phyloP scores from a whole-genome alignment of 495 filamentous ascomycete species.

The Talaromyces borbonicus region DNA sequence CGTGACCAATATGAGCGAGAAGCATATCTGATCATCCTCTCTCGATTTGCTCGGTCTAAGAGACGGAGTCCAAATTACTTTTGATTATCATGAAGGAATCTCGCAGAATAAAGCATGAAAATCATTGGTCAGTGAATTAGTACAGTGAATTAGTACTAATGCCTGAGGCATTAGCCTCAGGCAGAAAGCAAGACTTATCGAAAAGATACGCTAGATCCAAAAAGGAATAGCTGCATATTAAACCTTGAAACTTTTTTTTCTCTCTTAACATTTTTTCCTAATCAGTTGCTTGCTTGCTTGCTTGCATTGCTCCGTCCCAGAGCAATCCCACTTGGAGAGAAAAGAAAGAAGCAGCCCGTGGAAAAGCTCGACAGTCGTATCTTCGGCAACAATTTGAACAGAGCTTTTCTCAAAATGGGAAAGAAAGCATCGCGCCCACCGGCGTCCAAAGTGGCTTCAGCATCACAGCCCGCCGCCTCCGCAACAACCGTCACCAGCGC shows the following conservation, averaged over 20 bases:
- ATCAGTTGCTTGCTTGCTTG: neutral
- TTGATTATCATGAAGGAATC: too few species aligned
- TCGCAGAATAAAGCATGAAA: too few species aligned
- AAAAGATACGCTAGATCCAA: neutral
- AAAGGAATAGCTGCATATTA: neutral
- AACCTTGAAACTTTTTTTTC: constrained; percentile 6
- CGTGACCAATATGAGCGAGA: too few species aligned
- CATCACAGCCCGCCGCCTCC: constrained; percentile 32
- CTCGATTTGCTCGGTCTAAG: too few species aligned
- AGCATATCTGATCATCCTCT: too few species aligned
- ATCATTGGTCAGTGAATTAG: too few species aligned
- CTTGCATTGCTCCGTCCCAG: too few species aligned
- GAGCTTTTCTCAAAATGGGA: constrained; percentile 30
- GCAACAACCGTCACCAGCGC: constrained; percentile 27
- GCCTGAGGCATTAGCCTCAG: neutral
- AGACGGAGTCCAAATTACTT: too few species aligned
- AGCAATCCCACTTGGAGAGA: constrained; percentile 1
- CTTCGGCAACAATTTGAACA: constrained; percentile 10
- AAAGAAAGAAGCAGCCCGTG: too few species aligned
- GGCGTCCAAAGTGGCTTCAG: constrained; percentile 37
- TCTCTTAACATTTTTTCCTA: neutral
- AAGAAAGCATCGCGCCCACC: constrained; percentile 39
- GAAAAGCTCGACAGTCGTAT: too few species aligned
- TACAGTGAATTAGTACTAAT: neutral
- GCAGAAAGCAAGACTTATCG: neutral